Percentiles rank a stretch among this genome's conserved stretches.
Evolutionary conservation across 2,329 filamentous ascomycete genomes (phyloP).

Genomic region (Hymenotorrendiella dingleyae): DNA sequence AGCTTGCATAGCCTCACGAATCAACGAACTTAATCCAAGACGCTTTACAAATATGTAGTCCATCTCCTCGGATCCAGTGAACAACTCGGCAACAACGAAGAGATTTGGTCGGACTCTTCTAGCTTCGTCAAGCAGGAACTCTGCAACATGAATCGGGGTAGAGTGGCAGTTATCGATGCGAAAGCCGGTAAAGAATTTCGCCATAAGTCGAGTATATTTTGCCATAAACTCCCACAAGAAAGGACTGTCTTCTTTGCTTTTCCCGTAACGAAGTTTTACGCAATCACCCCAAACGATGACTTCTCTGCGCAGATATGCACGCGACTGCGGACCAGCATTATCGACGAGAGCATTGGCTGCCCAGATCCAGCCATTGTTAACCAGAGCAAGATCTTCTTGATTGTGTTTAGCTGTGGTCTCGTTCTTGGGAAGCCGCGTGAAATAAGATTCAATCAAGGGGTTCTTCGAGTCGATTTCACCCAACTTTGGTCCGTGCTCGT

Average conservation of each 20-base stretch:
- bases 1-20: conserved; percentile 96
- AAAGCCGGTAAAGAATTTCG: conserved; percentile 91
- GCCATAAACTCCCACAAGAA: conserved; percentile 97
- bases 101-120: conserved; percentile 79
- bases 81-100: conserved; percentile 90
- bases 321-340: conserved; percentile 83
- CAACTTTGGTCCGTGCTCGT: conserved; percentile 81
- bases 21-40: conserved; percentile 83
- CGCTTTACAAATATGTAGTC: conserved; percentile 95
- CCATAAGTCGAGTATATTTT: conserved; percentile 83
- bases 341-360: conserved; percentile 90
- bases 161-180: conserved; percentile 98
- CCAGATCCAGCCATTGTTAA: conserved; percentile 99
- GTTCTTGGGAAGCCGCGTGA: conserved; percentile 80
- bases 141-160: conserved; percentile 87
- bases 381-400: conserved; percentile 70
- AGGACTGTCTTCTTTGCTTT: conserved; percentile 74
- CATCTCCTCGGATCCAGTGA: conserved; percentile 91
- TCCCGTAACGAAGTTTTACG: conserved; percentile 90
- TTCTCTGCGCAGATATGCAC: conserved; percentile 90
- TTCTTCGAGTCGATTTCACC: conserved; percentile 71
- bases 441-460: conserved; percentile 89
- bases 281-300: conserved; percentile 99
- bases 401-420: conserved; percentile 71
- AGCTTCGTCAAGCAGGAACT: conserved; percentile 93